Conservation (phyloP, 495 filamentous ascomycete genomes). For the Hypoxylon intermedium region DNA sequence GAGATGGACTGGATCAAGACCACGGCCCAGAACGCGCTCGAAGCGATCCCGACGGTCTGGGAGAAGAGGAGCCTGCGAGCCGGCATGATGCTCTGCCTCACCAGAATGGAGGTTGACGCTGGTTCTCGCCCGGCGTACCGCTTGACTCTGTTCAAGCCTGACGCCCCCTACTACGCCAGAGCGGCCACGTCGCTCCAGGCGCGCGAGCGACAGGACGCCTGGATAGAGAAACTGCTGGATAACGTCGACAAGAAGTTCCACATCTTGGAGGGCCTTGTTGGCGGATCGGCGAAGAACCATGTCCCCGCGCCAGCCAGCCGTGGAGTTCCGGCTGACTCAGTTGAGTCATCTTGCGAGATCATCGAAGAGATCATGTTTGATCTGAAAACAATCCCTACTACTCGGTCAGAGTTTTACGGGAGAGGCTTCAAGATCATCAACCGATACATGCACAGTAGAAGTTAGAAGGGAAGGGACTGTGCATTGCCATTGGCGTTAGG, state of each 20-base stretch:
- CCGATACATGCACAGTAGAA: neutral
- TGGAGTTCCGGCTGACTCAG: constrained; percentile 9
- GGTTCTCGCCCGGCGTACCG: neutral
- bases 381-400: neutral
- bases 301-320: neutral
- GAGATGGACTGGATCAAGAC: neutral
- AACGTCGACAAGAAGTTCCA: neutral
- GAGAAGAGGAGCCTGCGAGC: constrained; percentile 7
- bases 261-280: neutral
- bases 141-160: constrained; percentile 17
- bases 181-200: neutral
- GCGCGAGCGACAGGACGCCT: constrained; percentile 6
- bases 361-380: constrained; percentile 13
- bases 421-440: constrained; percentile 2
- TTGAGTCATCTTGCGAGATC: constrained; percentile 18
- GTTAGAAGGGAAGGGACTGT: neutral
- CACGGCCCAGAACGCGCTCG: neutral
- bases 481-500: too few relatives aligned
- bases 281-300: neutral
- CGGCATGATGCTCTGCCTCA: constrained; percentile 16
- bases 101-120: neutral
- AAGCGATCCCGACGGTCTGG: constrained; percentile 11
- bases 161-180: neutral
- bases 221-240: neutral
- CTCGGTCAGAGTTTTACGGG: neutral